Evolutionary conservation across 2,329 filamentous ascomycete genomes (phyloP).

Genomic region (Pleurostoma richardsiae): DNA sequence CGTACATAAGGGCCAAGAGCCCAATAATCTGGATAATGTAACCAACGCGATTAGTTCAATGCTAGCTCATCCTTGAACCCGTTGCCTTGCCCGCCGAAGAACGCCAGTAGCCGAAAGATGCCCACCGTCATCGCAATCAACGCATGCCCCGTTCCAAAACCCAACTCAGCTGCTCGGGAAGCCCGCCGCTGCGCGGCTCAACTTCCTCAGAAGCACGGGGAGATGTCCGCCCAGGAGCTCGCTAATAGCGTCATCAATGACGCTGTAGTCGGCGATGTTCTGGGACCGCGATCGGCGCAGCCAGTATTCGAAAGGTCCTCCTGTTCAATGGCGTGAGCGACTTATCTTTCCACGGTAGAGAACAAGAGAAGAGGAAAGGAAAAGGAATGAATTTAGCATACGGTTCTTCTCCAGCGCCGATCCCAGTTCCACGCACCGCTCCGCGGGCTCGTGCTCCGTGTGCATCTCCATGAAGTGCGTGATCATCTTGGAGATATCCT

Average conservation of each 20-base stretch:
- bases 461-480: conserved; percentile 42
- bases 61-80: no score
- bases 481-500: conserved; percentile 40
- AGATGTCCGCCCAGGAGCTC: conserved; percentile 28
- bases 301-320: conserved; percentile 42
- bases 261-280: conserved; percentile 22
- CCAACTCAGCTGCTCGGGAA: conserved; percentile 16
- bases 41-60: not conserved
- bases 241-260: conserved; percentile 30
- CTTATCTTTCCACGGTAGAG: conserved; percentile 1
- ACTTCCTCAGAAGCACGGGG: conserved; percentile 26
- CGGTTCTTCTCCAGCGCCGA: conserved; percentile 34
- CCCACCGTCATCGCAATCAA: no score
- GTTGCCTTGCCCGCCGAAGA: no score
- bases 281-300: conserved; percentile 33
- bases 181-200: conserved; percentile 25
- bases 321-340: conserved; percentile 12
- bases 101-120: no score
- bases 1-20: no score
- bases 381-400: conserved; percentile 14
- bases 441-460: conserved; percentile 32
- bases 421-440: conserved; percentile 37
- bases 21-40: no score
- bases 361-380: not conserved
- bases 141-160: no score